Evolutionary conservation across 78 protist species (phyloP), one percentile per base, ranked within the genome.

Genomic region (Dictyostelium purpureum): DNA sequence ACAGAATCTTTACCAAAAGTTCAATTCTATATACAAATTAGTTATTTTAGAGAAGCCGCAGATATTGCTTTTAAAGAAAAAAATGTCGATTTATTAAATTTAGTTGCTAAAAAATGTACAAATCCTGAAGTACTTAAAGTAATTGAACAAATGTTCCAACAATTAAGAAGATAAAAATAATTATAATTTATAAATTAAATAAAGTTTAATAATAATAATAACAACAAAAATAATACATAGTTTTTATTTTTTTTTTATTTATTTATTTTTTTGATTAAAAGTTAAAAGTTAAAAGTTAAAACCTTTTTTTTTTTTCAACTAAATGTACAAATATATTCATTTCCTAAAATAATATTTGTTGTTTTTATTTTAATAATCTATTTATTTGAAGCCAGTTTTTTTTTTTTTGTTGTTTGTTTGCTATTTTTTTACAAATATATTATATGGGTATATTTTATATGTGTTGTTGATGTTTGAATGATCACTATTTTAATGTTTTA

Each of bases 51-150:
- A 49, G 95, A 82, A 26, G 95, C 95, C 33, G 89, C 93, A 1
- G 91, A 91, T n/a, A 61, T 82, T 6, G 89, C 93, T 11, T 91
- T 91, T 47, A 79, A 82, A 67, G 95, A 76, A 3, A 91, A 91
- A 47, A 73, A 57, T 43, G 16, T 49, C 19, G 91, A 91, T 38
- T 43, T 82, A 12, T 47, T 91, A 42, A 70, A 83, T 71, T 52
- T 83, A 1, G 49, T 83, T 33, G 69, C 79, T 31, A 83, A 37
- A 57, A 83, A 83, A 83, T 83, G 90, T 83, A 83, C 67, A 51
- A 83, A 83, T 56, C 19, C 12, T 18, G 90, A 83, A 42, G 80
- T 71, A 18, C 43, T 19, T 31, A 67, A 40, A 26, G 10, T 57
- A 24, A 71, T 83, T 66, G 90, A 83, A 45, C 90, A 83, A 83